Conservation (phyloP, 345 rosid species). For the Psidium friedrichsthalianum region DNA sequence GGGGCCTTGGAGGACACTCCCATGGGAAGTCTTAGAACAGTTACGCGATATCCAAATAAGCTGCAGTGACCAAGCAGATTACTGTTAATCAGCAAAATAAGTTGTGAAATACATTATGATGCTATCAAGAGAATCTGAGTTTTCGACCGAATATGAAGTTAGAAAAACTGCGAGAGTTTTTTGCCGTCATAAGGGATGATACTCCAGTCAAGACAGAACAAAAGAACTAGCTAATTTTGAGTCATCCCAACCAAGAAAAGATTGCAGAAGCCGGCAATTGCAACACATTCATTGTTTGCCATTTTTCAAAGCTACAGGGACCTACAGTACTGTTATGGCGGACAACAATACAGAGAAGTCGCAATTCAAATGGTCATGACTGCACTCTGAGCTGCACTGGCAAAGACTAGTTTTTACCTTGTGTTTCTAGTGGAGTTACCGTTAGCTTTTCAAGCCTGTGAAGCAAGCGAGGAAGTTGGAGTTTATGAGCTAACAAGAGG, state of each 20-base stretch:
- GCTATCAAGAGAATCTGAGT: background rate
- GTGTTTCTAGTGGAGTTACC: background rate
- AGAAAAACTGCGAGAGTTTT: background rate
- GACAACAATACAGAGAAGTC: background rate
- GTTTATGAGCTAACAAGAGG: constrained; percentile 32
- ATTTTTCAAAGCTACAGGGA: background rate
- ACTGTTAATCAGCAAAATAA: background rate
- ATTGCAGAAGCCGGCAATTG: background rate
- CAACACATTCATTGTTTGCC: background rate
- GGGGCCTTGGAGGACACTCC: background rate
- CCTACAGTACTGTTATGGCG: background rate
- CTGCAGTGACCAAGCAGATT: background rate
- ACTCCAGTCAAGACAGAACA: background rate
- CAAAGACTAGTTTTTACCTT: background rate
- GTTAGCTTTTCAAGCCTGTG: background rate
- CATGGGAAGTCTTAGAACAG: background rate
- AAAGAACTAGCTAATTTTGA: background rate
- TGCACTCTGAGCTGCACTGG: background rate
- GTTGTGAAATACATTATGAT: background rate
- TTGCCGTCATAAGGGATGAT: background rate
- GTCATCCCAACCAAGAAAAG: background rate
- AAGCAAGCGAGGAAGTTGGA: constrained; percentile 3
- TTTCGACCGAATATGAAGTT: background rate
- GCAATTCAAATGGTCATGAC: background rate
- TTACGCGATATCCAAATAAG: background rate